Conservation (phyloP, 148 eudicot species). For the Chenopodium suecicum region DNA sequence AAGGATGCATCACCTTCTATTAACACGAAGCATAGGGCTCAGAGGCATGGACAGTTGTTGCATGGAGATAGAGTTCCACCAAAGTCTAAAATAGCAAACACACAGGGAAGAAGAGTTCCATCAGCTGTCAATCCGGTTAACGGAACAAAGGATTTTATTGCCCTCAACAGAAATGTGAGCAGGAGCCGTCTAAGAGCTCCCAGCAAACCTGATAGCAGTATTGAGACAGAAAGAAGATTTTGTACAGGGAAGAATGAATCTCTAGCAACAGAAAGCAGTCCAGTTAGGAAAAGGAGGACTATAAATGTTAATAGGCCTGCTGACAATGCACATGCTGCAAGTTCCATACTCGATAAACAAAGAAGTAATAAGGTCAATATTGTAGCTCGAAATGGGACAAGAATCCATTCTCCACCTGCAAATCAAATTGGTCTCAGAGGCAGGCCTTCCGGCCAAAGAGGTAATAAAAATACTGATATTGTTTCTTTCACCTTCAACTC, state of each 20-base stretch:
- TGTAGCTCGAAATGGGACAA: constrained; percentile 26
- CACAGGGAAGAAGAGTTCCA: constrained; percentile 37
- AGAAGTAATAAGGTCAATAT: constrained; percentile 30
- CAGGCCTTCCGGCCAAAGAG: constrained; percentile 31
- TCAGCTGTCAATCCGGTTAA: constrained; percentile 30
- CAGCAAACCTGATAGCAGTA: constrained; percentile 33
- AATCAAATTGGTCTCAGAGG: constrained; percentile 28
- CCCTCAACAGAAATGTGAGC: constrained; percentile 42
- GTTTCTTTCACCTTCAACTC: constrained; percentile 55
- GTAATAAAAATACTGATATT: constrained; percentile 34
- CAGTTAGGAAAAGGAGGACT: constrained; percentile 56
- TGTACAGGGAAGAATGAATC: constrained; percentile 35
- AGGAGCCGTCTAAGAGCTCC: constrained; percentile 33
- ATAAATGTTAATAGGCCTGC: constrained; percentile 33
- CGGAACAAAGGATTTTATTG: constrained; percentile 46
- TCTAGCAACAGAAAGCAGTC: constrained; percentile 31
- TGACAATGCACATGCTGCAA: constrained; percentile 37
- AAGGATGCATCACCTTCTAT: constrained; percentile 31
- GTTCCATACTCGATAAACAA: constrained; percentile 32
- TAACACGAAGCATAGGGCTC: constrained; percentile 33
- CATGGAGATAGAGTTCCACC: constrained; percentile 40
- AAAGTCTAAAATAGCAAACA: constrained; percentile 32
- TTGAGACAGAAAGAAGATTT: constrained; percentile 41
- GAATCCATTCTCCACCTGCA: constrained; percentile 19
- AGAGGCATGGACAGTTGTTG: constrained; percentile 36